These are phyloP conservation scores for Aspergillus ostianus DNA, from an alignment of 495 filamentous ascomycete species.

Conservation along the genomic window DNA sequence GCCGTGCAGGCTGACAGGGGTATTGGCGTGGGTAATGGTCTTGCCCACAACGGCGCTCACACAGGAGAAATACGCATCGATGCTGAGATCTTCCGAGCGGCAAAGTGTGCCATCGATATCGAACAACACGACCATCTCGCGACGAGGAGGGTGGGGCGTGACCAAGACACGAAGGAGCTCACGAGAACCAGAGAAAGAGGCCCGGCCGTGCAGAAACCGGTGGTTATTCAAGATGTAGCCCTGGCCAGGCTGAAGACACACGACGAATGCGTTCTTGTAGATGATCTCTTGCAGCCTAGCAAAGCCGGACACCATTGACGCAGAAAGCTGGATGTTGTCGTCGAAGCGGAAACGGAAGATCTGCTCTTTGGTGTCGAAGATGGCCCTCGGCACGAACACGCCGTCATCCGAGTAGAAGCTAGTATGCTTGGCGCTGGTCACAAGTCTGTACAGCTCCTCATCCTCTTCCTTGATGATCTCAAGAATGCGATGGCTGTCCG, in stretches of 20 bases:
- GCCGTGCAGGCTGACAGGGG: constrained; percentile 14
- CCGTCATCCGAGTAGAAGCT: constrained; percentile 14
- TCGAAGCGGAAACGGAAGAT: constrained; percentile 18
- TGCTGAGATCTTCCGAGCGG: constrained; percentile 18
- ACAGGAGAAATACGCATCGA: constrained; percentile 17
- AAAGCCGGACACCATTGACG: constrained; percentile 11
- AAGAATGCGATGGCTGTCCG: not conserved
- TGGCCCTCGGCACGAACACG: constrained; percentile 12
- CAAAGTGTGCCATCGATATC: constrained; percentile 19
- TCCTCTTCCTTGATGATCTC: not conserved
- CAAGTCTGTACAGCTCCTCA: not conserved
- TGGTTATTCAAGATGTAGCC: constrained; percentile 16
- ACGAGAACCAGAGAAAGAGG: constrained; percentile 12
- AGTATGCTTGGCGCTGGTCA: not conserved
- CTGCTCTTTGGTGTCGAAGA: constrained; percentile 7
- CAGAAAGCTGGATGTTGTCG: constrained; percentile 14
- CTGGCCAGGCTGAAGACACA: constrained; percentile 11
- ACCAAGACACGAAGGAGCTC: constrained; percentile 14
- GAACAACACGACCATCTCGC: constrained; percentile 10
- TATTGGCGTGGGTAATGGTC: constrained; percentile 15
- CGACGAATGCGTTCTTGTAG: not conserved
- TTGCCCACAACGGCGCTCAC: constrained; percentile 14
- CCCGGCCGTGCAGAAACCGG: constrained; percentile 13
- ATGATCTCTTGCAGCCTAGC: not conserved
- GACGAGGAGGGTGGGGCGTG: constrained; percentile 8